Percentiles rank a stretch among this genome's conserved stretches.
Evolutionary conservation across 805 yeast genomes (phyloP).

Genomic region (Starmerella ratchasimensis): DNA sequence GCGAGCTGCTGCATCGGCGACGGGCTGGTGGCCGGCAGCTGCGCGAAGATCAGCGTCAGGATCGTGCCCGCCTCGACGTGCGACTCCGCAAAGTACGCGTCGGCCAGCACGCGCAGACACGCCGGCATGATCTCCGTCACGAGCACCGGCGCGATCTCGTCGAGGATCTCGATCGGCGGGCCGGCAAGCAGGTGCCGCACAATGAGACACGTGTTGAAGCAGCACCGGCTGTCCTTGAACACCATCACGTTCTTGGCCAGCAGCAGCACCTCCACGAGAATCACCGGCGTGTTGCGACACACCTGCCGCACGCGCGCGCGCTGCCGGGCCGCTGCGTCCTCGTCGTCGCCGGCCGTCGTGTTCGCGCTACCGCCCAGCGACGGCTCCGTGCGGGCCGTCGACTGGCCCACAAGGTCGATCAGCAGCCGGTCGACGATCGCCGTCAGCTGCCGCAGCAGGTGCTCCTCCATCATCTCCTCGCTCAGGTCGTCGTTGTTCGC

Average conservation of each 20-base stretch:
- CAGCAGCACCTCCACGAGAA: conserved; percentile 66
- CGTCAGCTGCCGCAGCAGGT: conserved; percentile 79
- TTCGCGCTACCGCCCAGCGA: conserved; percentile 30
- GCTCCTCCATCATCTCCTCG: conserved; percentile 98
- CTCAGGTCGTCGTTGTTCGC: conserved; percentile 70
- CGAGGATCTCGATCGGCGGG: conserved; percentile 45
- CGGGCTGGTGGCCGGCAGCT: conserved; percentile 42
- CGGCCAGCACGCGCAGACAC: conserved; percentile 51
- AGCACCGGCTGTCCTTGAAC: conserved; percentile 82
- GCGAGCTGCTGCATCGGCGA: conserved; percentile 14
- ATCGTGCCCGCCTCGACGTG: conserved; percentile 88
- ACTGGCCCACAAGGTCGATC: conserved; percentile 79
- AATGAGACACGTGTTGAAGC: conserved; percentile 76
- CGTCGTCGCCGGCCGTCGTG: conserved; percentile 20
- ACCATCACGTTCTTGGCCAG: conserved; percentile 62
- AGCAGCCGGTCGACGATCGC: conserved; percentile 78
- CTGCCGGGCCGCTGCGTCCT: too few relatives aligned
- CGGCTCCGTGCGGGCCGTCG: conserved; percentile 34
- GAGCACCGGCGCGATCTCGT: conserved; percentile 59
- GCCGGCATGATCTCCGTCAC: conserved; percentile 57
- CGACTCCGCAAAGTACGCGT: conserved; percentile 69
- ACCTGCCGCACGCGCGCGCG: conserved; percentile 44
- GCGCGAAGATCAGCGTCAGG: conserved; percentile 63
- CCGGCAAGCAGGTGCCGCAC: conserved; percentile 49
- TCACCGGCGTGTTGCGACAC: conserved; percentile 47